phyloP scores from a whole-genome alignment of 352 stramenopile species.

The Phytopythium mirpurense region DNA sequence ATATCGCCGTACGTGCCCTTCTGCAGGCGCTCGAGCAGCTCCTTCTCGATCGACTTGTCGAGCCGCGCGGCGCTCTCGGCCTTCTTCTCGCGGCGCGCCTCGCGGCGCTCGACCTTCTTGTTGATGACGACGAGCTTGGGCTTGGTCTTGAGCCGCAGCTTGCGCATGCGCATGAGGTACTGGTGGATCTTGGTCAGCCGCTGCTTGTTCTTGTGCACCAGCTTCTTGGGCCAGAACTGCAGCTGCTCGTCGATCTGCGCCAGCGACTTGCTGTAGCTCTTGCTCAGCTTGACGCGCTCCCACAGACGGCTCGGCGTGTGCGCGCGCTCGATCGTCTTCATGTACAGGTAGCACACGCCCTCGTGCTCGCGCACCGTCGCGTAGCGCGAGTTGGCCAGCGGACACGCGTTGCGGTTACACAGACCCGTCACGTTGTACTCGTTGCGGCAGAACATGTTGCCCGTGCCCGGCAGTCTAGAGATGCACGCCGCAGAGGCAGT shows the following conservation, averaged over 20 bases:
- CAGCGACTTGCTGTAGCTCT: slow-evolving; percentile 97
- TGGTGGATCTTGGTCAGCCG: slow-evolving; percentile 99
- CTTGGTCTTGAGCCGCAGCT: slow-evolving; percentile 94
- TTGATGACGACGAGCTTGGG: slow-evolving; percentile 94
- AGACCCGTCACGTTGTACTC: slow-evolving; percentile 98
- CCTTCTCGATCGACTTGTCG: slow-evolving; percentile 95
- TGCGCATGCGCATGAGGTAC: slow-evolving; percentile 98
- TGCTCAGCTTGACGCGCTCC: slow-evolving; percentile 97
- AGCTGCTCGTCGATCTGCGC: slow-evolving; percentile 94
- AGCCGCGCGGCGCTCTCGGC: slow-evolving; percentile 94
- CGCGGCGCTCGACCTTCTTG: slow-evolving; percentile 94
- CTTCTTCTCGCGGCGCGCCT: slow-evolving; percentile 96
- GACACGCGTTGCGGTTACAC: slow-evolving; percentile 95
- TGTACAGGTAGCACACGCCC: slow-evolving; percentile 93
- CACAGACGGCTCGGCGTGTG: slow-evolving; percentile 98
- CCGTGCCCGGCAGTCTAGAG: slow-evolving; percentile 57
- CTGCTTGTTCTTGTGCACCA: slow-evolving; percentile 98
- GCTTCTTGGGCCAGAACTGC: slow-evolving; percentile 97
- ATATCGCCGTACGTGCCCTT: slow-evolving; percentile 99
- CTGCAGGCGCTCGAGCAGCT: slow-evolving; percentile 96
- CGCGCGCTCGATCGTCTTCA: slow-evolving; percentile 98
- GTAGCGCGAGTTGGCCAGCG: slow-evolving; percentile 97
- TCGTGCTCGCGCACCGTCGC: slow-evolving; percentile 98
- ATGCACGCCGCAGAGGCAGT: not conserved
- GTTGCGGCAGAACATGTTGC: slow-evolving; percentile 97